Conservation (phyloP, 495 filamentous ascomycete species). For the Rusavskia elegans region DNA sequence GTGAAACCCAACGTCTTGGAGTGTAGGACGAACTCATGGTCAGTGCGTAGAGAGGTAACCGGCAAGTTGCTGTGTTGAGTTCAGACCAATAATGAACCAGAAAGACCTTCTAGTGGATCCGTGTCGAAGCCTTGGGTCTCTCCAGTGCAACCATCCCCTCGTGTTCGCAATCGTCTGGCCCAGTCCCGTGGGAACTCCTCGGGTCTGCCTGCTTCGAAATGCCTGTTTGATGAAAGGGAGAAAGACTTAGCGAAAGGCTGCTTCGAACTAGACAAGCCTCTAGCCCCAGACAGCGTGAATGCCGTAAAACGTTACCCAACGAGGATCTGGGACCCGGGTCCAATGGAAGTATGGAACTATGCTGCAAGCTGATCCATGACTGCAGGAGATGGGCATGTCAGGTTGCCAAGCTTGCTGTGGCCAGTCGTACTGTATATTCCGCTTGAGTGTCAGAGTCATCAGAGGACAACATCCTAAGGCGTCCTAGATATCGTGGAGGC, state of each 20-base stretch:
- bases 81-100: background rate
- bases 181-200: background rate
- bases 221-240: background rate
- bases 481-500: too few relatives aligned
- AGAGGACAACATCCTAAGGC: too few relatives aligned
- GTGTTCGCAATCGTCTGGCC: background rate
- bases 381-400: background rate
- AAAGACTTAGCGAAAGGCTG: background rate
- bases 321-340: background rate
- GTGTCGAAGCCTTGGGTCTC: background rate
- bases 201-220: background rate
- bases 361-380: background rate
- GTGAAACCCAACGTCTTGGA: background rate
- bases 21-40: background rate
- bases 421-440: background rate
- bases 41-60: background rate
- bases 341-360: background rate
- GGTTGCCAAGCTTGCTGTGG: background rate
- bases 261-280: background rate
- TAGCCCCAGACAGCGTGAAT: background rate
- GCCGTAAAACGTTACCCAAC: constrained; percentile 1
- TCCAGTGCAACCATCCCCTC: background rate
- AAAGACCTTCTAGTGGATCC: background rate
- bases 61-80: background rate
- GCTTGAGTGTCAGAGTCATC: too few relatives aligned